phyloP scores from a whole-genome alignment of 1,139 yeast genomes.

The Spathaspora sp. region DNA sequence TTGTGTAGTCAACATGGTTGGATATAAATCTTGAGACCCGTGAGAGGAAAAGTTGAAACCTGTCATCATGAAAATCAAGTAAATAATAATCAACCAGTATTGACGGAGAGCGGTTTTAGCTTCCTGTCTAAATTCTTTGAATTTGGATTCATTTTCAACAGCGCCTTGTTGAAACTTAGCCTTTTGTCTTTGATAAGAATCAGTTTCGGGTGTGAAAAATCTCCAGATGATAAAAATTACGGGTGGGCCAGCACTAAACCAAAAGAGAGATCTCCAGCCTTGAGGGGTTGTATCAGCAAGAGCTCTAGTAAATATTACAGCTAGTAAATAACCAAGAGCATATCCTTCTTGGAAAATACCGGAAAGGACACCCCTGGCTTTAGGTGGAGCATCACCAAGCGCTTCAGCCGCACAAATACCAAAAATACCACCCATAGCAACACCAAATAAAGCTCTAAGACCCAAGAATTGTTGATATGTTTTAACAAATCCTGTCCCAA shows the following conservation, averaged over 20 bases:
- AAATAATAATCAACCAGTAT: constrained; percentile 41
- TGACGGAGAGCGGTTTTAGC: constrained; percentile 29
- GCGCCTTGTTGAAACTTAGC: constrained; percentile 20
- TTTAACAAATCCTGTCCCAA: constrained; percentile 41
- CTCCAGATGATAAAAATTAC: constrained; percentile 39
- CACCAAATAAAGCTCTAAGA: constrained; percentile 41
- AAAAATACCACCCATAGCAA: constrained; percentile 45
- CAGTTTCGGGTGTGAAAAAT: constrained; percentile 38
- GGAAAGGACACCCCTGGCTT: constrained; percentile 40
- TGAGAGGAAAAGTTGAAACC: constrained; percentile 44
- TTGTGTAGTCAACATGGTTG: constrained; percentile 34
- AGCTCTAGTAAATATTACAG: constrained; percentile 43
- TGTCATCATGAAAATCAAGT: constrained; percentile 40
- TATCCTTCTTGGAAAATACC: constrained; percentile 47
- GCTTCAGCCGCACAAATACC: constrained; percentile 42
- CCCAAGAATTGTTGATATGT: constrained; percentile 40
- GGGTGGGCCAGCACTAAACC: constrained; percentile 46
- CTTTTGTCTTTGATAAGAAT: constrained; percentile 28
- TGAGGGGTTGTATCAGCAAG: constrained; percentile 30
- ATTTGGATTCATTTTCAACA: constrained; percentile 11
- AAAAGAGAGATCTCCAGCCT: constrained; percentile 42
- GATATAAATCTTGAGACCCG: constrained; percentile 42
- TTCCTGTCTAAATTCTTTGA: constrained; percentile 16
- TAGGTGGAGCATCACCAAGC: constrained; percentile 36
- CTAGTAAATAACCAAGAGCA: constrained; percentile 44